Percentiles rank a stretch among this genome's conserved stretches.
phyloP scores from a whole-genome alignment of 371 early-diverging fungal genomes.

The Apophysomyces ossiformis region DNA sequence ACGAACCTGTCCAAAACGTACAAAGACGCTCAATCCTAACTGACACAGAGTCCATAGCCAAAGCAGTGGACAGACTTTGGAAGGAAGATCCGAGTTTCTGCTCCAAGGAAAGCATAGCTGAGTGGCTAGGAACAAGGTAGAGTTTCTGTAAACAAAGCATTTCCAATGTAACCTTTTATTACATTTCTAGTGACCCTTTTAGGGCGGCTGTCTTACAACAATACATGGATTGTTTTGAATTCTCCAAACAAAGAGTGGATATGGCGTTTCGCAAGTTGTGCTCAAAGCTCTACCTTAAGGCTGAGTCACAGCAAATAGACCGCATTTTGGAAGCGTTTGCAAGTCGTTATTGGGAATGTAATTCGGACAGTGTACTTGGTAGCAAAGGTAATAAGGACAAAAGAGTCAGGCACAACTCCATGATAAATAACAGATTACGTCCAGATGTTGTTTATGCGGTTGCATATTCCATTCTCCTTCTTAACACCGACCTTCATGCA shows the following conservation, averaged over 20 bases:
- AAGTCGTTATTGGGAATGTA: conserved; percentile 81
- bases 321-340: conserved; percentile 85
- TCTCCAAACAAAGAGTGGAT: conserved; percentile 15
- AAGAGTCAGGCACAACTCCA: background rate
- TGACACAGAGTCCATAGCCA: background rate
- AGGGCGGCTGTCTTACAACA: conserved; percentile 15
- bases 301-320: conserved; percentile 92
- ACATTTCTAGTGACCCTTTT: conserved; percentile 18
- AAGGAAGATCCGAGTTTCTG: conserved; percentile 40
- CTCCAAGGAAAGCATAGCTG: conserved; percentile 38
- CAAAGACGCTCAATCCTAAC: background rate
- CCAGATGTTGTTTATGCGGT: conserved; percentile 83
- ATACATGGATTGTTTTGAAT: conserved; percentile 24
- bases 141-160: background rate
- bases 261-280: conserved; percentile 60
- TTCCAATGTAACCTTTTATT: conserved; percentile 1
- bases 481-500: conserved; percentile 93
- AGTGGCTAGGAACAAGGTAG: conserved; percentile 51
- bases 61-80: conserved; percentile 42
- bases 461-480: conserved; percentile 80
- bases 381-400: conserved; percentile 37
- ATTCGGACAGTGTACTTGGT: conserved; percentile 57
- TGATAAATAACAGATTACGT: background rate
- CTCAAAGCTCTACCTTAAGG: conserved; percentile 77
- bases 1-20: background rate